Conservation (phyloP, 1,284 basidiomycete species). For the Erythrobasidium hasegawianum region DNA sequence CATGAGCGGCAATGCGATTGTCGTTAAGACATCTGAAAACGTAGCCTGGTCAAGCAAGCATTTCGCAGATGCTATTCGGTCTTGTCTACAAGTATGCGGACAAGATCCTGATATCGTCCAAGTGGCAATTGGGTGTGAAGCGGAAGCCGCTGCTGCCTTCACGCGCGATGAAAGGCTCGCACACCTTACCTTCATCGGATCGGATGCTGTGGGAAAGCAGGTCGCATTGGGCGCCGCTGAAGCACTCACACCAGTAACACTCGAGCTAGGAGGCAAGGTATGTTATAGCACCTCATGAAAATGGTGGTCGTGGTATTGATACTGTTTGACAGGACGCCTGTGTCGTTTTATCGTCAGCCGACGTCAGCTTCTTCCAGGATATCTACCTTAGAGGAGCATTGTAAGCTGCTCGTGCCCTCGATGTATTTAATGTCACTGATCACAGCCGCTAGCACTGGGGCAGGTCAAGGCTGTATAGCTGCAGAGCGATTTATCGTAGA, state of each 20-base stretch:
- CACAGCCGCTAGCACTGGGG: slow-evolving; percentile 63
- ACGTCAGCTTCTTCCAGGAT: slow-evolving; percentile 53
- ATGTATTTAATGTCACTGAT: background rate
- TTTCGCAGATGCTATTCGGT: slow-evolving; percentile 72
- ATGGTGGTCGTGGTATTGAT: no score
- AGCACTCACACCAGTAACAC: slow-evolving; percentile 39
- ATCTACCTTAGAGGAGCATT: slow-evolving; percentile 77
- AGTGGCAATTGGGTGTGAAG: slow-evolving; percentile 73
- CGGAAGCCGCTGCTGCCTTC: slow-evolving; percentile 75
- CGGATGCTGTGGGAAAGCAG: slow-evolving; percentile 79
- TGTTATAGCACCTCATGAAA: background rate
- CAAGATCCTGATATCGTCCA: slow-evolving; percentile 78
- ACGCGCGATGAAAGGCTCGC: slow-evolving; percentile 75
- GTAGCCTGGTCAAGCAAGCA: slow-evolving; percentile 77
- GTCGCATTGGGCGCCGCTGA: slow-evolving; percentile 52
- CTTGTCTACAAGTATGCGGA: slow-evolving; percentile 70
- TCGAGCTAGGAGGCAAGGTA: slow-evolving; percentile 45
- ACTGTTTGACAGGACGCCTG: slow-evolving; percentile 52
- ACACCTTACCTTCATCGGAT: slow-evolving; percentile 70
- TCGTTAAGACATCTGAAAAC: slow-evolving; percentile 83
- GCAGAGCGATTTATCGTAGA: slow-evolving; percentile 90
- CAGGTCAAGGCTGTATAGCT: slow-evolving; percentile 95
- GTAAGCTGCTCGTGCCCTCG: slow-evolving; percentile 55
- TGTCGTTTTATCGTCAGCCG: slow-evolving; percentile 53
- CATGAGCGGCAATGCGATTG: slow-evolving; percentile 83